These are phyloP conservation scores for Tetrahymena elliotti DNA, from an alignment of 73 alveolate genomes.

Conservation along the genomic window DNA sequence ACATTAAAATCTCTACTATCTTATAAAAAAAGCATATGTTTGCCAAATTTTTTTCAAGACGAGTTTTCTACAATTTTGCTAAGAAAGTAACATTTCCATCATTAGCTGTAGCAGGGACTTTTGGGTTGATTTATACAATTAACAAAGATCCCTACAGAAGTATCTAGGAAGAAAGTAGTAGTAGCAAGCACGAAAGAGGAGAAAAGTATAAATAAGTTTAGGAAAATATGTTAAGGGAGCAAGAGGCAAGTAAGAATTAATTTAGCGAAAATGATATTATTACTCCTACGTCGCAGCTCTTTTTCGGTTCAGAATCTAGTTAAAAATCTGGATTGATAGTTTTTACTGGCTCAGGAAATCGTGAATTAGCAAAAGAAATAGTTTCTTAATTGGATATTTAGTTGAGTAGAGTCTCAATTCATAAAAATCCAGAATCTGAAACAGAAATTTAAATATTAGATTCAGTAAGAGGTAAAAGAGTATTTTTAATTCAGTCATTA, in stretches of 20 bases:
- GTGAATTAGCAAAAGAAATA: background rate
- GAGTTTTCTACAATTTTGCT: background rate
- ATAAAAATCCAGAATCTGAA: background rate
- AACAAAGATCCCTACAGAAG: background rate
- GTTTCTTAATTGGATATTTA: background rate
- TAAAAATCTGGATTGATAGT: background rate
- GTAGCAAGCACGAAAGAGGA: background rate
- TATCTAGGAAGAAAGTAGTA: background rate
- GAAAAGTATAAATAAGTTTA: background rate
- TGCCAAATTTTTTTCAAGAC: background rate
- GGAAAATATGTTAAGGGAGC: background rate
- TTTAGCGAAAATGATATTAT: background rate
- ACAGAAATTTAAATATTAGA: background rate
- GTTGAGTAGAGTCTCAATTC: background rate
- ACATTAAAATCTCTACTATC: background rate
- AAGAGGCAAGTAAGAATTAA: background rate
- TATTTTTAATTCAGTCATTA: background rate
- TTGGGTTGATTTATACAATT: background rate
- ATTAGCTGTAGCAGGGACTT: background rate
- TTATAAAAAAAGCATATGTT: background rate
- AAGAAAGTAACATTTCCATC: background rate
- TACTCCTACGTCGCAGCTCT: background rate
- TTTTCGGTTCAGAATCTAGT: background rate
- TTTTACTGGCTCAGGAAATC: background rate
- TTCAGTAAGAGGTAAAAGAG: background rate